Conservation (phyloP, 768 basidiomycete species). For the Pholiota molesta region DNA sequence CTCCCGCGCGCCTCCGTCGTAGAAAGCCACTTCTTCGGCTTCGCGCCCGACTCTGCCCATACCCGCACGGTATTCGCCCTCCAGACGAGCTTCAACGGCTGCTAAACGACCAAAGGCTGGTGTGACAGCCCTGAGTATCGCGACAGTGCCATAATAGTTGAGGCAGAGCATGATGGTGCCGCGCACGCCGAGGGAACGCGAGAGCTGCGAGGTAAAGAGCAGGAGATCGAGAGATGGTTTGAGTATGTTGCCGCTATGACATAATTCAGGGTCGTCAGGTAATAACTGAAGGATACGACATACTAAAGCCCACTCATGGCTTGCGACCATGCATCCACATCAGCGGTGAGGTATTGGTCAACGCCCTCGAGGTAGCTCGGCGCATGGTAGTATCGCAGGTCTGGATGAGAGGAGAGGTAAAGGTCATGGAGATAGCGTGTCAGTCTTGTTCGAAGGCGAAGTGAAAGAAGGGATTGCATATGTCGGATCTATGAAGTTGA, state of each 20-base stretch:
- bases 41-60: conserved; percentile 87
- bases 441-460: conserved; percentile 81
- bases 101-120: conserved; percentile 93
- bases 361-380: conserved; percentile 66
- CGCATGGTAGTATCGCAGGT: conserved; percentile 69
- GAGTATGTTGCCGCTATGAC: conserved; percentile 81
- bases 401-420: conserved; percentile 77
- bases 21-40: conserved; percentile 96
- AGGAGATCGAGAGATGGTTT: conserved; percentile 91
- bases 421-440: conserved; percentile 92
- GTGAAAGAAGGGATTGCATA: conserved; percentile 83
- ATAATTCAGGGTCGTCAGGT: background rate
- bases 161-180: conserved; percentile 79
- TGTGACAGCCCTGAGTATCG: conserved; percentile 81
- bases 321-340: conserved; percentile 88
- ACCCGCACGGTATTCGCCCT: conserved; percentile 91
- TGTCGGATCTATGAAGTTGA: conserved; percentile 70
- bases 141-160: conserved; percentile 87
- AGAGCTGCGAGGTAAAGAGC: conserved; percentile 91
- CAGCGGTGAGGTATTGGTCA: conserved; percentile 93
- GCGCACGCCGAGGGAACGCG: conserved; percentile 82
- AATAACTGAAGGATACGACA: conserved; percentile 31
- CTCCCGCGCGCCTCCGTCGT: conserved; percentile 86
- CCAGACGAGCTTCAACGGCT: conserved; percentile 81
- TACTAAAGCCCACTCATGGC: conserved; percentile 87